Evolutionary conservation across 306 rosid species (phyloP).

Genomic region (Dalbergia cultrata): DNA sequence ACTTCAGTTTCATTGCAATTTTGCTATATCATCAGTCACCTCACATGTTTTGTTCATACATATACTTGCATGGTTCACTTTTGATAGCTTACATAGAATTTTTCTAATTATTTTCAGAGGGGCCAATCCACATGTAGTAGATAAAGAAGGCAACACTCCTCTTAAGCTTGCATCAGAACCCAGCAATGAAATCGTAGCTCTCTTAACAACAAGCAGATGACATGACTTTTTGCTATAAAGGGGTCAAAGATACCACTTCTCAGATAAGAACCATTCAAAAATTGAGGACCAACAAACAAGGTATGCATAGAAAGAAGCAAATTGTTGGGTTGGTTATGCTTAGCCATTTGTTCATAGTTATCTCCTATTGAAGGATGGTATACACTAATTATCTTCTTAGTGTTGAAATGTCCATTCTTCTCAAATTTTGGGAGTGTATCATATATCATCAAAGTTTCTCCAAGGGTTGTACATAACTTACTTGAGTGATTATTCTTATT

Average conservation of each 20-base stretch:
- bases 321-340: conserved; percentile 27
- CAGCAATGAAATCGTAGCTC: conserved; percentile 54
- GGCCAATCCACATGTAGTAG: conserved; percentile 57
- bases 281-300: conserved; percentile 1
- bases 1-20: conserved; percentile 8
- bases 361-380: conserved; percentile 10
- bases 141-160: conserved; percentile 67
- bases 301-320: background rate
- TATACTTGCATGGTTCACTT: background rate
- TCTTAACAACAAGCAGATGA: conserved; percentile 51
- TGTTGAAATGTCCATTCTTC: conserved; percentile 33
- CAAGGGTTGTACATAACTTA: conserved; percentile 3
- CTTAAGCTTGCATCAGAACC: conserved; percentile 57
- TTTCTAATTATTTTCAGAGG: conserved; percentile 63
- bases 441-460: conserved; percentile 9
- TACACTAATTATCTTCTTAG: background rate
- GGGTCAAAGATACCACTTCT: background rate
- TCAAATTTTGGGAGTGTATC: conserved; percentile 20
- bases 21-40: background rate
- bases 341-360: conserved; percentile 25
- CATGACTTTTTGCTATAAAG: background rate
- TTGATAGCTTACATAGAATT: conserved; percentile 15
- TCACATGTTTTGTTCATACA: background rate
- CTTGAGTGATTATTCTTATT: conserved; percentile 37
- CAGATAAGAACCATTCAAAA: background rate